Evolutionary conservation across 1,284 basidiomycete genomes (phyloP).

Genomic region (Ganoderma multipileum): DNA sequence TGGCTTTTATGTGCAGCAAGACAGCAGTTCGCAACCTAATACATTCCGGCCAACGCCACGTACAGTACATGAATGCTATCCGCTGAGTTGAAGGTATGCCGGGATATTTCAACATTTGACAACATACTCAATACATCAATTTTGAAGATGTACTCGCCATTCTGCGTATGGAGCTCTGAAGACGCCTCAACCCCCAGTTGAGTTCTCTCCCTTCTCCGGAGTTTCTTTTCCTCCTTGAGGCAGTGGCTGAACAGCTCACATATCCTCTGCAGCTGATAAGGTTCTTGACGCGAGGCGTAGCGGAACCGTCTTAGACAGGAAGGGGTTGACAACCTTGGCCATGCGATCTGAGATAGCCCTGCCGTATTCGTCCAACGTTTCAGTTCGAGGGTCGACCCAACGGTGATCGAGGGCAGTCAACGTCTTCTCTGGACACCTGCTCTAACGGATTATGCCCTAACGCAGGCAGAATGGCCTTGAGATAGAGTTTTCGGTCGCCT

Average conservation of each 20-base stretch:
- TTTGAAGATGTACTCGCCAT: too few relatives aligned
- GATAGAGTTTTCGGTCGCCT: background rate
- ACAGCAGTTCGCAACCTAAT: too few relatives aligned
- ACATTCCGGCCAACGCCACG: too few relatives aligned
- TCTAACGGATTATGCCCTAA: background rate
- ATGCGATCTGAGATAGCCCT: background rate
- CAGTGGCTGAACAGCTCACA: background rate
- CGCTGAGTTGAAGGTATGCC: too few relatives aligned
- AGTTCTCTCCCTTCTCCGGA: background rate
- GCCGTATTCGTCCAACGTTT: background rate
- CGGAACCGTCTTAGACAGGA: background rate
- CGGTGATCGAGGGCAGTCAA: background rate
- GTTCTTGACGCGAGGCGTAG: background rate
- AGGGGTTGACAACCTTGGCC: background rate
- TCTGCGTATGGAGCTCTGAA: too few relatives aligned
- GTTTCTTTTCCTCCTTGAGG: background rate
- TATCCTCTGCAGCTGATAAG: background rate
- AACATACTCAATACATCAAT: too few relatives aligned
- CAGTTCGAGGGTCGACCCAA: background rate
- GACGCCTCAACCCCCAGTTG: background rate
- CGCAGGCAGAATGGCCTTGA: too few relatives aligned
- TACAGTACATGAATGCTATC: too few relatives aligned
- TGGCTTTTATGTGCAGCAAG: too few relatives aligned
- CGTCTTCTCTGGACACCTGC: background rate
- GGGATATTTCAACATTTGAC: too few relatives aligned